phyloP scores from a whole-genome alignment of 441 rosid species.

The Euphorbia schlechtendalii region DNA sequence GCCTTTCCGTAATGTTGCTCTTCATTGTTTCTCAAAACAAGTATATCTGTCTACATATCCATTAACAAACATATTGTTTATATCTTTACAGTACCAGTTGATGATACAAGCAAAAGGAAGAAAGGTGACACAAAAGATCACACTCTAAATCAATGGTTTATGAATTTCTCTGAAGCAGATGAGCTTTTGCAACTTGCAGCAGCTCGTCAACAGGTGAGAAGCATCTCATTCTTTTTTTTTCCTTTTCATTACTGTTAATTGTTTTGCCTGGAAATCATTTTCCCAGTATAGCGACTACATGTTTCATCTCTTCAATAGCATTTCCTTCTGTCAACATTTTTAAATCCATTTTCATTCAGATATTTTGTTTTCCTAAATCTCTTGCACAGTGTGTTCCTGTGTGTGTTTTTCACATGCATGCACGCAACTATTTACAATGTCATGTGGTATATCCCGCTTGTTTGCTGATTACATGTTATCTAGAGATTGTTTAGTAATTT shows the following conservation, averaged over 20 bases:
- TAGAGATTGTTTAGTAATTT: background rate
- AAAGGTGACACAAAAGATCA: slow-evolving; percentile 73
- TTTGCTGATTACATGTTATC: too few species aligned
- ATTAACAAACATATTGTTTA: background rate
- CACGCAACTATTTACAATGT: background rate
- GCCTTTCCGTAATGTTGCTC: slow-evolving; percentile 5
- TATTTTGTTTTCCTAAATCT: background rate
- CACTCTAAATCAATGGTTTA: slow-evolving; percentile 64
- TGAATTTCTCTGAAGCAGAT: slow-evolving; percentile 77
- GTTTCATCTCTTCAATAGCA: background rate
- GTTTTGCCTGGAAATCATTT: background rate
- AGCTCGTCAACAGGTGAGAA: slow-evolving; percentile 76
- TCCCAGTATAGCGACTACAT: background rate
- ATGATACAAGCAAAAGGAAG: slow-evolving; percentile 32
- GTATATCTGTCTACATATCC: slow-evolving; percentile 7
- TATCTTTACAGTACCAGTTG: slow-evolving; percentile 33
- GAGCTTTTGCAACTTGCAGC: slow-evolving; percentile 65
- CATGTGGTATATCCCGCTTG: background rate
- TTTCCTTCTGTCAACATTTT: background rate
- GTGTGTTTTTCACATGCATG: background rate
- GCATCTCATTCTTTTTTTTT: background rate
- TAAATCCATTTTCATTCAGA: background rate
- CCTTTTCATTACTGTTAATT: background rate
- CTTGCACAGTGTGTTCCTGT: background rate
- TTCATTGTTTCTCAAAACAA: slow-evolving; percentile 15